These are phyloP conservation scores for Lentinula lateritia DNA, from an alignment of 768 basidiomycete genomes.

Conservation along the genomic window DNA sequence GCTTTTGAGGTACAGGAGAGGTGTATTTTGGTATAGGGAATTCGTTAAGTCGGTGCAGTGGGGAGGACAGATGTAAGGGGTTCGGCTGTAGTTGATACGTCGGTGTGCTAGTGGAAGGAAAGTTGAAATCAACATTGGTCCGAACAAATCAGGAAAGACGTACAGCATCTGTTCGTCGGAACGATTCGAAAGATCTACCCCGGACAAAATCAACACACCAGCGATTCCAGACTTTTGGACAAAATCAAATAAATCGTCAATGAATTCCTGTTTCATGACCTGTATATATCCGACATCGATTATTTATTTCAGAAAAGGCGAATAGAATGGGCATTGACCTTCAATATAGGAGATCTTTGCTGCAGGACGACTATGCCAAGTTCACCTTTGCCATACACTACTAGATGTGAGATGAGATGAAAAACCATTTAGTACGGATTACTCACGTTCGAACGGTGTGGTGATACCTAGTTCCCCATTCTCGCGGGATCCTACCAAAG, in stretches of 20 bases:
- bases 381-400: constrained; percentile 61
- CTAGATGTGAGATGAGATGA: background rate
- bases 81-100: constrained; percentile 52
- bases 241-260: constrained; percentile 52
- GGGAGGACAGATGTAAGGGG: constrained; percentile 36
- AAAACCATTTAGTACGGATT: background rate
- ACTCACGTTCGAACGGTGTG: constrained; percentile 71
- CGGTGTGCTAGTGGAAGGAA: constrained; percentile 45
- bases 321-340: constrained; percentile 35
- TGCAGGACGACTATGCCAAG: constrained; percentile 59
- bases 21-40: constrained; percentile 53
- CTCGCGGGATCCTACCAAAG: constrained; percentile 71
- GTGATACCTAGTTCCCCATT: constrained; percentile 56
- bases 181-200: constrained; percentile 69
- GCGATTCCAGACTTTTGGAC: constrained; percentile 42
- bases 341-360: constrained; percentile 74
- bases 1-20: constrained; percentile 37
- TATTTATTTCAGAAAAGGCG: background rate
- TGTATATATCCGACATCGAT: constrained; percentile 19
- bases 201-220: constrained; percentile 61
- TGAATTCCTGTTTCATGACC: constrained; percentile 67
- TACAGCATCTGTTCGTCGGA: constrained; percentile 78
- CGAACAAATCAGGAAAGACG: constrained; percentile 16
- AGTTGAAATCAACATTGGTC: background rate
- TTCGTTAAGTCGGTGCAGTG: constrained; percentile 34